Conservation (phyloP, 352 stramenopile genomes). For the Phytopythium aichiense region DNA sequence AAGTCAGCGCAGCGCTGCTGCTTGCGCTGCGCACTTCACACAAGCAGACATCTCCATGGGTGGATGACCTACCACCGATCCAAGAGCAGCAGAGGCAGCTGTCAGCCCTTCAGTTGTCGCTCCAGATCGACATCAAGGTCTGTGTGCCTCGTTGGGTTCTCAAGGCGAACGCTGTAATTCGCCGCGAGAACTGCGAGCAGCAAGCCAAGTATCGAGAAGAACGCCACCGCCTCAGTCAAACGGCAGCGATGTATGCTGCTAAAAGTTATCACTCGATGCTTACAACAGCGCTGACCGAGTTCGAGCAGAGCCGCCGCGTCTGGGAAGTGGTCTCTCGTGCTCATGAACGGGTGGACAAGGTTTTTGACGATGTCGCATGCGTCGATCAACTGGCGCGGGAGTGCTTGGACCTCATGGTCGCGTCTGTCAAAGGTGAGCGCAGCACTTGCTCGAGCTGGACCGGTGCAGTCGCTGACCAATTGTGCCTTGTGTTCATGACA, state of each 20-base stretch:
- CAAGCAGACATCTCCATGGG: background rate
- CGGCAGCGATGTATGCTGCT: constrained; percentile 44
- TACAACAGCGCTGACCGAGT: constrained; percentile 22
- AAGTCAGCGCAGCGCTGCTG: constrained; percentile 53
- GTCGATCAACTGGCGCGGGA: constrained; percentile 41
- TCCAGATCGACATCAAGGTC: constrained; percentile 6
- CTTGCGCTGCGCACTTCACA: constrained; percentile 28
- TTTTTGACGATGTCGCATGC: constrained; percentile 23
- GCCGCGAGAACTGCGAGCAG: constrained; percentile 51
- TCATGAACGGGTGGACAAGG: constrained; percentile 11
- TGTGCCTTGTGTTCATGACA: constrained; percentile 11
- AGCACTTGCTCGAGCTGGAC: background rate
- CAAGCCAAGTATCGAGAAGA: constrained; percentile 34
- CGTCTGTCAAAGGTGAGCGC: constrained; percentile 46
- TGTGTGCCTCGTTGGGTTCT: constrained; percentile 56
- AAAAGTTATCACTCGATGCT: constrained; percentile 39
- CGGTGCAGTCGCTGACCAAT: background rate
- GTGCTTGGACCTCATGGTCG: constrained; percentile 49
- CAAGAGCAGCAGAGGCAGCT: background rate
- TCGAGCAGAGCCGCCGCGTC: constrained; percentile 31
- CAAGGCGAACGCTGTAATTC: constrained; percentile 48
- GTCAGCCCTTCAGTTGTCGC: background rate
- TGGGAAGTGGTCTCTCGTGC: constrained; percentile 7
- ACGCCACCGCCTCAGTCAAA: constrained; percentile 25
- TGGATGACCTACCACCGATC: no score